These are phyloP conservation scores for Colletotrichum horii DNA, from an alignment of 2,329 filamentous ascomycete genomes.

Conservation along the genomic window DNA sequence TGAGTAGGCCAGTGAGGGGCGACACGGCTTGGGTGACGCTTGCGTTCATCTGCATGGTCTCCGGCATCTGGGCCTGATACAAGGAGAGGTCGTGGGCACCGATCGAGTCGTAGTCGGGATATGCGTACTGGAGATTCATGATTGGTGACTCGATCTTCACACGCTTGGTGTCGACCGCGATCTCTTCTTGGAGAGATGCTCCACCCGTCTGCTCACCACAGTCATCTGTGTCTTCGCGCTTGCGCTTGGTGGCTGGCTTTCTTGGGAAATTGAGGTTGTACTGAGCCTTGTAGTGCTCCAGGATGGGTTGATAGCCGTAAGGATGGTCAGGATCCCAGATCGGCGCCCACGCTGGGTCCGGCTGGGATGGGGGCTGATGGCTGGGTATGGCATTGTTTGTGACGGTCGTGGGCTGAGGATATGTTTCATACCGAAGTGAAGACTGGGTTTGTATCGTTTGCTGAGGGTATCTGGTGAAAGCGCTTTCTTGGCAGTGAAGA, in stretches of 20 bases:
- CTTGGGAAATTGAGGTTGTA: neutral
- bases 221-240: neutral
- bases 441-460: neutral
- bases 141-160: neutral
- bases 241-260: neutral
- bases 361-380: neutral
- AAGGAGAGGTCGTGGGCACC: neutral
- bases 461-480: neutral
- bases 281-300: neutral
- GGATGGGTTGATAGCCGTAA: slow-evolving; percentile 4
- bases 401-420: neutral
- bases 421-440: neutral
- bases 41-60: neutral
- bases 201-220: neutral
- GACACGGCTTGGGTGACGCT: neutral
- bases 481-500: neutral
- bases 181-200: neutral
- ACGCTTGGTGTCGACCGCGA: neutral
- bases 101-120: neutral
- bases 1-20: neutral
- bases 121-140: neutral
- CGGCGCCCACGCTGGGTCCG: neutral
- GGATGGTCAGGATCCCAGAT: neutral
- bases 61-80: neutral
- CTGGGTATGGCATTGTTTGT: neutral